A percentile compares a stretch with the other conserved stretches of the same genome.
These are phyloP conservation scores for Pichia exigua DNA, from an alignment of 805 yeast species.

Conservation along the genomic window DNA sequence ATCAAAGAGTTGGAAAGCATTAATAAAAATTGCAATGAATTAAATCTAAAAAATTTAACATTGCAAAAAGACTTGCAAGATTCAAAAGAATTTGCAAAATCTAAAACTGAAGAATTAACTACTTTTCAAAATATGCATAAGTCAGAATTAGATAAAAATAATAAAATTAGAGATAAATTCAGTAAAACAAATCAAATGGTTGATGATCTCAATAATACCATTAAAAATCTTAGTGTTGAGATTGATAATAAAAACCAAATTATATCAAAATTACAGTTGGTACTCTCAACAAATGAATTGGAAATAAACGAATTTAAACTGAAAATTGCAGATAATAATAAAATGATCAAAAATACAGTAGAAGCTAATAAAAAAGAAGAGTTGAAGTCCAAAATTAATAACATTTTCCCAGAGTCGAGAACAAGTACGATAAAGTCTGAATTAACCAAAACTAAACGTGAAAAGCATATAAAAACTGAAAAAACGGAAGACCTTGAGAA, in stretches of 20 bases:
- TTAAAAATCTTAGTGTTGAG: not conserved
- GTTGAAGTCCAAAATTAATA: not conserved
- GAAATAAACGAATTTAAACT: not conserved
- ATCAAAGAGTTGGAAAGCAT: not conserved
- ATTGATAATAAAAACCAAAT: not conserved
- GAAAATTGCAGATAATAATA: not conserved
- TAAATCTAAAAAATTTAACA: not conserved
- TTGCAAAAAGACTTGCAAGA: not conserved
- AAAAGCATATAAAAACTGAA: not conserved
- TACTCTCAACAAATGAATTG: not conserved
- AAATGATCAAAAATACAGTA: slow-evolving; percentile 4
- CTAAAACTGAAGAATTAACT: not conserved
- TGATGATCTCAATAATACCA: not conserved
- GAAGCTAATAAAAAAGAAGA: slow-evolving; percentile 5
- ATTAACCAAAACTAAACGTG: not conserved
- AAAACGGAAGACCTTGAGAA: not conserved
- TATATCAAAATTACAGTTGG: not conserved
- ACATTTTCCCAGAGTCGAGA: not conserved
- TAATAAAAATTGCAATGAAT: not conserved
- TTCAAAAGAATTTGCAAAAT: not conserved
- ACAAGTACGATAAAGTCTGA: not conserved
- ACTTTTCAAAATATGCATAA: not conserved
- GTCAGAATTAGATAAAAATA: not conserved
- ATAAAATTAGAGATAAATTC: not conserved
- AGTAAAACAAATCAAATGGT: not conserved